Base-by-base conservation (phyloP, 176 grass and related monocot genomes). In the Alloteropsis semialata region DNA sequence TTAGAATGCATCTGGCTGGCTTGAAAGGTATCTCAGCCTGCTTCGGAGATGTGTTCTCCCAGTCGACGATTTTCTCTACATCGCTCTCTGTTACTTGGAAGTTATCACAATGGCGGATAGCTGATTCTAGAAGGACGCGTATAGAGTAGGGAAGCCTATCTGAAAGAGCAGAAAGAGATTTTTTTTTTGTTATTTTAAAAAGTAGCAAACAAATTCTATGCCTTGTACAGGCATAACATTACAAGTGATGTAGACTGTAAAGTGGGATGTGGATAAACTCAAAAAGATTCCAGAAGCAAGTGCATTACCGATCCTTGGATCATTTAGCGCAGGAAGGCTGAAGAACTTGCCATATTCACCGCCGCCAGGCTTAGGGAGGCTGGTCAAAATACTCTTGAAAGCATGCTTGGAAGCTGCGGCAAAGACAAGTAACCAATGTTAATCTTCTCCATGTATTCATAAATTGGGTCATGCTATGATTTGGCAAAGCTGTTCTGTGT, bases 301-400 rank as follows among this genome's bases (percentile, higher is more conserved):
- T 15, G 75, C 3, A 72, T 79, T 96, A 96, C 93, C 90, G 2
- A 96, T 90, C 61, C 93, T 90, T 83, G 93, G 86, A 67, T 96
- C 93, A 82, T 91, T 91, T 42, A 96, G 83, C 60, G 86, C 83
- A 70, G 90, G 86, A 37, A 96, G 85, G 82, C 86, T 92, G 85
- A 87, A 96, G 76, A 84, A 96, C 55, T 92, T 96, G 5, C 93
- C 93, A 63, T 84, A 90, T 92, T 96, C 93, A 45, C 93, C 93
- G 34, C 88, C 93, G 10, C 60, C 83, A 1, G 88, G 85, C 80
- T 92, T 92, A 34, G 88, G 83, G 80, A 96, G 93, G 80, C 86
- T 88, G 27, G 88, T 84, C 81, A 96, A 86, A 50, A 92, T 84
- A 15, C 74, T 74, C 83, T 62, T 82, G 83, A 89, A 96, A 38